These are phyloP conservation scores for Chamaecyparis obtusa DNA, from an alignment of 75 land plant genomes.

Conservation along the genomic window DNA sequence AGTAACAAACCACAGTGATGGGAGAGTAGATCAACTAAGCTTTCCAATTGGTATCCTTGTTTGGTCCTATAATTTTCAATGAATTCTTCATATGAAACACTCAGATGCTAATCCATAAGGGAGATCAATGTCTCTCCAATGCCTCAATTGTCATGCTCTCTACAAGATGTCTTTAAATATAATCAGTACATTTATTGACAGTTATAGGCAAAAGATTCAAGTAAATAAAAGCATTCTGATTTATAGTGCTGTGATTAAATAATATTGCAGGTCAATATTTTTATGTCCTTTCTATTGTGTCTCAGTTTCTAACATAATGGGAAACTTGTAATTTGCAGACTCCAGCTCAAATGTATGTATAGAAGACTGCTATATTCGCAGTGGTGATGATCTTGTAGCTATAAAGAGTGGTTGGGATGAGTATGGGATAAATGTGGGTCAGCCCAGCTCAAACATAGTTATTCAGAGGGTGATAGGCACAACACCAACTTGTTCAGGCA, in stretches of 20 bases:
- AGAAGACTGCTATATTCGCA: conserved; percentile 76
- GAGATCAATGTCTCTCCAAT: not conserved
- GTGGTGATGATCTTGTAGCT: conserved; percentile 77
- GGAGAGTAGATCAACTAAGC: not conserved
- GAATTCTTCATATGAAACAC: not conserved
- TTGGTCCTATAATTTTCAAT: not conserved
- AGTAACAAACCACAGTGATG: not conserved
- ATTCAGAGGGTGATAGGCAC: conserved; percentile 46
- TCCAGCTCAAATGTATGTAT: conserved; percentile 76
- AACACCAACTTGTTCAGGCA: conserved; percentile 71
- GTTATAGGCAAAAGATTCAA: not conserved
- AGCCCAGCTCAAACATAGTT: conserved; percentile 59
- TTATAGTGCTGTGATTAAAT: not conserved
- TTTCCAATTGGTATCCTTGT: not conserved
- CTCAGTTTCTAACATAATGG: not conserved
- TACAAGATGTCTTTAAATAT: not conserved
- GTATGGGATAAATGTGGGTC: conserved; percentile 55
- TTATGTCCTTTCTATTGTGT: not conserved
- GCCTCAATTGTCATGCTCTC: not conserved
- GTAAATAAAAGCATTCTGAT: not conserved
- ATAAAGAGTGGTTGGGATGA: conserved; percentile 90
- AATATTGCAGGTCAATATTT: not conserved
- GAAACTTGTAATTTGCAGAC: conserved; percentile 27
- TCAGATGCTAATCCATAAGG: not conserved
- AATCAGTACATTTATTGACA: not conserved